phyloP scores from a whole-genome alignment of 306 rosid genomes.

The Purshia tridentata region DNA sequence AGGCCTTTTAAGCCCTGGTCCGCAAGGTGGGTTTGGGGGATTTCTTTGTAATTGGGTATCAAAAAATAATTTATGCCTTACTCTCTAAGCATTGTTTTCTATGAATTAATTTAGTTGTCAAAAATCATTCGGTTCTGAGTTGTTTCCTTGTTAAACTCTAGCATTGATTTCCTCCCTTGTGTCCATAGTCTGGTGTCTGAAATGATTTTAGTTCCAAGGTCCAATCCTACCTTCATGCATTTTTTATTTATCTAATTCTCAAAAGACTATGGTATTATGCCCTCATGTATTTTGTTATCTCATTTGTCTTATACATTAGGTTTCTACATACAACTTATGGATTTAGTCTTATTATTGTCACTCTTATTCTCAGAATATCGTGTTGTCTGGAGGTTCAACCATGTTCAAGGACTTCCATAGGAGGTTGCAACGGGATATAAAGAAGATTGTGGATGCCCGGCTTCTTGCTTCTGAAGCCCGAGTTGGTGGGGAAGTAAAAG shows the following conservation, averaged over 20 bases:
- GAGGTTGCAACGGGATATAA: conserved; percentile 96
- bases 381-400: conserved; percentile 97
- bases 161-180: conserved; percentile 5
- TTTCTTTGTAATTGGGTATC: too few relatives aligned
- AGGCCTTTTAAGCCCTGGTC: too few relatives aligned
- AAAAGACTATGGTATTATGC: not conserved
- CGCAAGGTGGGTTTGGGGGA: too few relatives aligned
- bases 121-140: not conserved
- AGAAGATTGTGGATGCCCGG: conserved; percentile 91
- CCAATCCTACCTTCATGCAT: not conserved
- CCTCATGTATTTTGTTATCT: not conserved
- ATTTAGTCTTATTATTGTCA: not conserved
- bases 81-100: not conserved
- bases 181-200: not conserved
- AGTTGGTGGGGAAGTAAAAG: conserved; percentile 71
- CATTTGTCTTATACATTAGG: not conserved
- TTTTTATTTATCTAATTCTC: not conserved
- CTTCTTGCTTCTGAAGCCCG: conserved; percentile 84
- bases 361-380: conserved; percentile 70
- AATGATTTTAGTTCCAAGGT: conserved; percentile 3
- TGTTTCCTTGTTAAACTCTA: not conserved
- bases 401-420: conserved; percentile 98
- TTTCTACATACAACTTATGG: conserved; percentile 9
- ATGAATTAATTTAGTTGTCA: not conserved
- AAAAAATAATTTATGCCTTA: not conserved